Percentiles rank a stretch among this genome's conserved stretches.
Conservation (phyloP, 305 asterid species). For the Galium porrigens region DNA sequence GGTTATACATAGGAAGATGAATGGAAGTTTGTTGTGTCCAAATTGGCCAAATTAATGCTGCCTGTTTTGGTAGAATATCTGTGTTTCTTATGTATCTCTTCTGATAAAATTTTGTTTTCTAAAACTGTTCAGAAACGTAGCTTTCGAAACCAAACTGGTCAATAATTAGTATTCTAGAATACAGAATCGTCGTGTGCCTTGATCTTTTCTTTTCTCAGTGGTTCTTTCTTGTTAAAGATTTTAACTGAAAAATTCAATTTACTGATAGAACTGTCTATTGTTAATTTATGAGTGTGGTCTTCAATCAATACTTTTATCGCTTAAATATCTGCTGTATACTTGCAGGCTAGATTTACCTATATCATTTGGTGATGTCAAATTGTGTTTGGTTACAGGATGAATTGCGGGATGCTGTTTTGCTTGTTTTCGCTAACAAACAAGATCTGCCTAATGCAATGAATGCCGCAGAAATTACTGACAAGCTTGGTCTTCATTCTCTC, state of each 20-base stretch:
- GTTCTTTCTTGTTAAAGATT: neutral
- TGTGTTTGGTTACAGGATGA: constrained; percentile 19
- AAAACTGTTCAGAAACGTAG: neutral
- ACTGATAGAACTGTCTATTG: neutral
- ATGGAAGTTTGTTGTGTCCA: neutral
- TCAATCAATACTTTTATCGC: neutral
- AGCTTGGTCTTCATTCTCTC: constrained; percentile 26
- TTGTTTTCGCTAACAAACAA: constrained; percentile 23
- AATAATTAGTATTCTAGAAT: neutral
- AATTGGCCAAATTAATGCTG: neutral
- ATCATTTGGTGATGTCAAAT: neutral
- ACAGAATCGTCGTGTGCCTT: neutral
- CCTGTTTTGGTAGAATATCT: neutral
- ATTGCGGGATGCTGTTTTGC: constrained; percentile 23
- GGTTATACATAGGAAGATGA: neutral
- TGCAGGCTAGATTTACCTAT: neutral
- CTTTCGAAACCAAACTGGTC: neutral
- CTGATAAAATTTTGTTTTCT: neutral
- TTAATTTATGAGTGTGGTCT: neutral
- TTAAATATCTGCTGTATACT: neutral
- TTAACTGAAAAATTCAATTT: neutral
- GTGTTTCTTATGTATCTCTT: neutral
- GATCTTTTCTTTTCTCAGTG: neutral
- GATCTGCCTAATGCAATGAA: constrained; percentile 27
- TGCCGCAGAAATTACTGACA: constrained; percentile 26